Conservation (phyloP, 805 yeast species). For the Wickerhamomyces rabaulensis region DNA sequence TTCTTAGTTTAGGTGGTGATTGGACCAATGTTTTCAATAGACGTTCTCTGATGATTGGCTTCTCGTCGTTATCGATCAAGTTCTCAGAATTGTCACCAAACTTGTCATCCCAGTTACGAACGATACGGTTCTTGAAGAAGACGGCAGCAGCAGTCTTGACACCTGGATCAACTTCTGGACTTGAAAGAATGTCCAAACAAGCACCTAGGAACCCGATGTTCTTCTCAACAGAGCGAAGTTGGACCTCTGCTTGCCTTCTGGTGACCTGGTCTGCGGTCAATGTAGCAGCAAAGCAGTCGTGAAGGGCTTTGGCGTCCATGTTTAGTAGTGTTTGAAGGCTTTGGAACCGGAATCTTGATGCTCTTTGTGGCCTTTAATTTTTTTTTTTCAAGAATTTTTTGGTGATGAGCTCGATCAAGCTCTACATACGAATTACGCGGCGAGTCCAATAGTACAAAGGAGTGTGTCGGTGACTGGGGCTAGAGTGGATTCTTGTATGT, state of each 20-base stretch:
- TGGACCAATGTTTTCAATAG: slow-evolving; percentile 58
- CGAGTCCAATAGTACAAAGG: too few species aligned
- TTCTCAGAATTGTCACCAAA: slow-evolving; percentile 25
- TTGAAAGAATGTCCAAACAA: slow-evolving; percentile 68
- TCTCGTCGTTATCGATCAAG: slow-evolving; percentile 62
- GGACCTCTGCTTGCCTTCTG: slow-evolving; percentile 66
- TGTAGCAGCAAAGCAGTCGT: slow-evolving; percentile 76
- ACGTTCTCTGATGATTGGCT: slow-evolving; percentile 65
- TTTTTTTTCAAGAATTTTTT: neutral
- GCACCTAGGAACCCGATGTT: slow-evolving; percentile 76
- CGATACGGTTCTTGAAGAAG: slow-evolving; percentile 71
- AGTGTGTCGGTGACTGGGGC: too few species aligned
- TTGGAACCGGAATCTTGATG: neutral
- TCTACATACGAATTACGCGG: too few species aligned
- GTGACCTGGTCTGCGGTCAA: slow-evolving; percentile 57
- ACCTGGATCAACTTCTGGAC: slow-evolving; percentile 42
- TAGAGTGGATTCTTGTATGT: too few species aligned
- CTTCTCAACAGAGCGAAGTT: slow-evolving; percentile 51
- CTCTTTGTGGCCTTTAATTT: neutral
- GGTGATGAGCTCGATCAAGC: too few species aligned
- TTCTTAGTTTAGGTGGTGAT: slow-evolving; percentile 33
- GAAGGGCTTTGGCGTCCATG: slow-evolving; percentile 68
- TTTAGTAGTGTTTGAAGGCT: neutral
- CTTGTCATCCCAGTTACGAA: slow-evolving; percentile 50
- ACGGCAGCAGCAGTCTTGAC: slow-evolving; percentile 74